Percentiles rank a stretch among this genome's conserved stretches.
phyloP scores from a whole-genome alignment of 192 early-diverging fungal species.

The Coemansia pectinata region DNA sequence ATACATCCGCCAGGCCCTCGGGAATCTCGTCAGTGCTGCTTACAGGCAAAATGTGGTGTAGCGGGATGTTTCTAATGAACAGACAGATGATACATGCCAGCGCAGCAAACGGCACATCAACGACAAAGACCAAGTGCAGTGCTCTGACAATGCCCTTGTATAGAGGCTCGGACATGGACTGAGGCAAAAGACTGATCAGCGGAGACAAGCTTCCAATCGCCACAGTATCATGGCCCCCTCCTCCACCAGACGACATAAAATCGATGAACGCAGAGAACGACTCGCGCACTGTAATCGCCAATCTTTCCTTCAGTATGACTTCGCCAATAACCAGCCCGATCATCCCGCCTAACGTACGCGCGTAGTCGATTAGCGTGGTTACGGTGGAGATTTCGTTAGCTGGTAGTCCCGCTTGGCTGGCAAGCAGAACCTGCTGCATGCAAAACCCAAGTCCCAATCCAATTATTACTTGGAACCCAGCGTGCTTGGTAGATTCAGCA shows the following conservation, averaged over 20 bases:
- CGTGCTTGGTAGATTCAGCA: conserved; percentile 8
- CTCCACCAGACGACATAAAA: not conserved
- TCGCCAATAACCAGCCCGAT: conserved; percentile 49
- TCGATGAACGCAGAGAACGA: conserved; percentile 24
- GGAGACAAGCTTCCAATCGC: conserved; percentile 32
- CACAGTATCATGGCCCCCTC: conserved; percentile 35
- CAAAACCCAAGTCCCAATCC: conserved; percentile 52
- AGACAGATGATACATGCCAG: conserved; percentile 42
- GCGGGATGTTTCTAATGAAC: conserved; percentile 38
- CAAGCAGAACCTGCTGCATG: conserved; percentile 53
- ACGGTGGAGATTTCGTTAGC: conserved; percentile 47
- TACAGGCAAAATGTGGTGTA: conserved; percentile 33
- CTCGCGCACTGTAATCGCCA: conserved; percentile 24
- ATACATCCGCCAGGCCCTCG: conserved; percentile 8
- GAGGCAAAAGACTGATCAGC: conserved; percentile 29
- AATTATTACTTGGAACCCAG: conserved; percentile 34
- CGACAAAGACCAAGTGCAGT: conserved; percentile 45
- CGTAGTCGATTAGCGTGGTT: conserved; percentile 52
- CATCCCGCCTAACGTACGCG: conserved; percentile 55
- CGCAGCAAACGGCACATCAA: conserved; percentile 48
- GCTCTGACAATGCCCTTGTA: conserved; percentile 41
- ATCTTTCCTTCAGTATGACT: conserved; percentile 48
- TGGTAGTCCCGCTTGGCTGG: conserved; percentile 40
- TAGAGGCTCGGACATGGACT: conserved; percentile 8
- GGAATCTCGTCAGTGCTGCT: conserved; percentile 34